Conservation (phyloP, 345 rosid species). For the Toxicodendron radicans region DNA sequence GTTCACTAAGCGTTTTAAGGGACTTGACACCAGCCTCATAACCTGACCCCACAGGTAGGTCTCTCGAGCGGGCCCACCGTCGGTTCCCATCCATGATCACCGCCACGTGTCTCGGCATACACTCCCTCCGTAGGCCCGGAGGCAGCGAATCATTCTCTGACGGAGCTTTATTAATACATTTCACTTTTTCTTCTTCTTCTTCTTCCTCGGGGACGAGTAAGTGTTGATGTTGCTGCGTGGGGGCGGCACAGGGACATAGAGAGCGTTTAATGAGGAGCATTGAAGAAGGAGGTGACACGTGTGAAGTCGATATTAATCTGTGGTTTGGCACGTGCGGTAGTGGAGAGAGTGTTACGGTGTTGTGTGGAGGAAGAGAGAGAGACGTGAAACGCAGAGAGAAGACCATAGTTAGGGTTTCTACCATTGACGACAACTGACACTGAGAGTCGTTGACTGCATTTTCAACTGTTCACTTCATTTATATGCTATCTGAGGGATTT, state of each 20-base stretch:
- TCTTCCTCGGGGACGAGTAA: not conserved
- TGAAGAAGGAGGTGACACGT: not conserved
- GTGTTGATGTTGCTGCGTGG: conserved; percentile 1
- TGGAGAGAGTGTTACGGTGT: not conserved
- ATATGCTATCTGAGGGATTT: not conserved
- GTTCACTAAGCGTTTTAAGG: conserved; percentile 19
- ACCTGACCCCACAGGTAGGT: conserved; percentile 22
- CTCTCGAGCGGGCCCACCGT: conserved; percentile 27
- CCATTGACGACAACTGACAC: not conserved
- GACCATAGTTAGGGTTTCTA: conserved; percentile 8
- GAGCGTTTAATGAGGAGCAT: not conserved
- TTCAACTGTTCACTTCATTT: not conserved
- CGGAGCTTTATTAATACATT: not conserved
- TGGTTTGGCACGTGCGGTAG: not conserved
- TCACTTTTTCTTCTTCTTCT: not conserved
- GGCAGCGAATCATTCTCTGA: conserved; percentile 16
- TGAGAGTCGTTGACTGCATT: not conserved
- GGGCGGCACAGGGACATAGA: not conserved
- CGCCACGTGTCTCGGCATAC: conserved; percentile 33
- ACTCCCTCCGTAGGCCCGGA: conserved; percentile 17
- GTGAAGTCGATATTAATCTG: not conserved
- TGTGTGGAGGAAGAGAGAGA: not conserved
- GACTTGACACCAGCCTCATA: conserved; percentile 31
- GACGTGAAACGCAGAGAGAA: not conserved
- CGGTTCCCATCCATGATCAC: conserved; percentile 33